Base-by-base conservation (phyloP, 495 filamentous ascomycete genomes). In the Hypoxylon trugodes region DNA sequence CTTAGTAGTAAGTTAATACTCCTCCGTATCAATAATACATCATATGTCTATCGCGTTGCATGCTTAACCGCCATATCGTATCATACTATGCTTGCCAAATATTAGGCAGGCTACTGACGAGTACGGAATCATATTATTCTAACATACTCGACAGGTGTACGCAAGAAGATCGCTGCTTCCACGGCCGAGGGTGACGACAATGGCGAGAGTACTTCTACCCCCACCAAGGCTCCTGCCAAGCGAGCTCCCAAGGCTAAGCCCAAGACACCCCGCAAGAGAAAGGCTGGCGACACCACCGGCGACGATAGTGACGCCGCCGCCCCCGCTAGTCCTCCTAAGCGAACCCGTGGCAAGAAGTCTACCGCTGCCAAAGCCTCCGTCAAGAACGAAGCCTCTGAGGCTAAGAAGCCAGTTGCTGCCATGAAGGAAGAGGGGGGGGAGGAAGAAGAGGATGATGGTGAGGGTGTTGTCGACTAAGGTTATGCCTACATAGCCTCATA, bases 1-100 rank as follows among this genome's bases (percentile, higher is more conserved):
- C 8, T 71, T 0, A 2, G 0, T 24, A 16, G 69, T 71, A 61
- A 54, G 66, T 56, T 50, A n/a, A n/a, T n/a, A n/a, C n/a, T n/a
- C n/a, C 13, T 49, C 0, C 41, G 0, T 26, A 30, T 25, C 18
- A n/a, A n/a, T n/a, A n/a, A n/a, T n/a, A n/a, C n/a, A n/a, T n/a
- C n/a, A n/a, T n/a, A n/a, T n/a, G n/a, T n/a, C n/a, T n/a, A n/a
- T n/a, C n/a, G n/a, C n/a, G n/a, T n/a, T n/a, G n/a, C n/a, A n/a
- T n/a, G n/a, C n/a, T n/a, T n/a, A n/a, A n/a, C n/a, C n/a, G n/a
- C n/a, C n/a, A n/a, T n/a, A n/a, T n/a, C n/a, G n/a, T n/a, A n/a
- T n/a, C n/a, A n/a, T n/a, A n/a, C n/a, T n/a, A n/a, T n/a, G n/a
- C n/a, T n/a, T n/a, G n/a, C n/a, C n/a, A n/a, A n/a, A n/a, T n/a